Evolutionary conservation across 441 rosid species (phyloP).

Genomic region (Adansonia gregorii): DNA sequence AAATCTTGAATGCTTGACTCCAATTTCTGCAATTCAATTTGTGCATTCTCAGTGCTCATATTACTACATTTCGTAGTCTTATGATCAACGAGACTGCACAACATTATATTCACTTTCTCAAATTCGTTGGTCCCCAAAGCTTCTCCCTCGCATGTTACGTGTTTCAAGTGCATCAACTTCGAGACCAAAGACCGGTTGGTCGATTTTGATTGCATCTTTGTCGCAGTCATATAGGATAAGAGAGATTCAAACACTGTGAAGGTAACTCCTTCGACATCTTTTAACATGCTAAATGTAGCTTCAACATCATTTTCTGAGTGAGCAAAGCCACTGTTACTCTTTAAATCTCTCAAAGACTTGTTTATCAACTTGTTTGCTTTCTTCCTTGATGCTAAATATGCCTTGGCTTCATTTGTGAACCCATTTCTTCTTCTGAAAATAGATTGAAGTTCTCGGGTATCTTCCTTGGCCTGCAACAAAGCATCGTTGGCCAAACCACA

Average conservation of each 20-base stretch:
- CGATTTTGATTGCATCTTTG: neutral
- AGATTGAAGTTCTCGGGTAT: conserved; percentile 43
- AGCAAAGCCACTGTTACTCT: conserved; percentile 18
- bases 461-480: conserved; percentile 41
- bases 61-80: neutral
- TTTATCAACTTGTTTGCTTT: conserved; percentile 27
- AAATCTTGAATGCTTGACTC: conserved; percentile 21
- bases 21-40: conserved; percentile 12
- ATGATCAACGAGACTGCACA: conserved; percentile 16
- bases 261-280: conserved; percentile 16
- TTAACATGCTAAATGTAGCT: conserved; percentile 14
- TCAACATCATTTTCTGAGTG: conserved; percentile 11
- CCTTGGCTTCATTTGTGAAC: conserved; percentile 22
- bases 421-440: conserved; percentile 39
- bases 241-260: conserved; percentile 5
- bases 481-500: conserved; percentile 42
- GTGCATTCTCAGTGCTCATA: neutral
- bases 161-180: conserved; percentile 14
- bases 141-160: neutral
- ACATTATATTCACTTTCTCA: conserved; percentile 32
- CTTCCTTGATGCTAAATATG: conserved; percentile 35
- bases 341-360: conserved; percentile 31
- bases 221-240: conserved; percentile 3
- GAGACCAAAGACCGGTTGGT: conserved; percentile 25
- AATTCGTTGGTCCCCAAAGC: conserved; percentile 29